Evolutionary conservation across 306 rosid species (phyloP), one percentile per base, ranked within the genome.

Genomic region (Nissolia schottii): DNA sequence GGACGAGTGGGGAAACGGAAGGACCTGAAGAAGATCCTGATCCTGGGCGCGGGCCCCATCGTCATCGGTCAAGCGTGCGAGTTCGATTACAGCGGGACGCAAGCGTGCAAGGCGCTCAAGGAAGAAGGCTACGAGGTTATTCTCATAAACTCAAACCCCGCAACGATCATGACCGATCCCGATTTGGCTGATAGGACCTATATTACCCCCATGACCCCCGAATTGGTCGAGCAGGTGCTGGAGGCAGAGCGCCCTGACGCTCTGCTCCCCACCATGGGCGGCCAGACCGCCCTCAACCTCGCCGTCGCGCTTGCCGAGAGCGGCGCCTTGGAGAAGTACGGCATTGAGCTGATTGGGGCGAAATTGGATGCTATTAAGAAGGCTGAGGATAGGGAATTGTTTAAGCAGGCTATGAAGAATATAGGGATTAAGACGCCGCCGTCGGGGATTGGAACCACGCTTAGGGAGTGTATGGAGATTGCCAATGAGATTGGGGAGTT

Each of bases 81-180:
- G 80, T 95, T 95, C 59, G 97, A 95, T 66, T 95, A 95, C 77
- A 92, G 96, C 0, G 99, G 99, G 3, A 92, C 97, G 6, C 99
- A 89, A 82, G 99, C 99, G 1, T 95, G 99, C 56, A 95, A 92
- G 56, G 97, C 97, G 0, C 80, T 95, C 4, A 85, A 81, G 49
- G 99, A 95, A 63, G 99, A 95, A 29, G 99, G 99, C 0, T 91
- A 91, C 34, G 83, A 94, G 7, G 98, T 91, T 1, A 31, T 94
- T 9, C 82, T 91, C 78, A 95, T 95, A 3, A 92, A 95, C 50
- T 95, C 99, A 2, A 95, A 95, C 60, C 97, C 99, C 0, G 99
- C 99, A 0, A 95, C 97, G 20, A 95, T 95, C 27, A 95, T 95
- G 99, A 95, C 99, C 5, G 99, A 95, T 85, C 99, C 97, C 3